A percentile compares a stretch with the other conserved stretches of the same genome.
Evolutionary conservation across 176 grass and related monocot genomes (phyloP).

Genomic region (Cenchrus americanus): DNA sequence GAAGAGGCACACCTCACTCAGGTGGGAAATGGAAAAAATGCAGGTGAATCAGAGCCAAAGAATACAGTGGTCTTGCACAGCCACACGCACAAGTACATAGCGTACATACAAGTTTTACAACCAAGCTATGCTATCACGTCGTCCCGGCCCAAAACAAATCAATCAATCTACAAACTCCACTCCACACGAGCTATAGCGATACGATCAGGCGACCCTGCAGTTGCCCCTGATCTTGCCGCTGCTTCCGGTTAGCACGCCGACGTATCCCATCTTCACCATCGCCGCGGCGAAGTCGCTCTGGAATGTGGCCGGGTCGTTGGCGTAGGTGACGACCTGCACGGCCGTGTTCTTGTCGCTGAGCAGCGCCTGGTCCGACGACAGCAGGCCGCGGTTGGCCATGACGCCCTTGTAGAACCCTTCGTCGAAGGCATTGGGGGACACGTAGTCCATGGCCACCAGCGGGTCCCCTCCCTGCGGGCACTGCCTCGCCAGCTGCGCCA

Average conservation of each 20-base stretch:
- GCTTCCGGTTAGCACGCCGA: constrained; percentile 67
- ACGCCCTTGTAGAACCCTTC: constrained; percentile 72
- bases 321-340: constrained; percentile 69
- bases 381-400: constrained; percentile 72
- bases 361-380: constrained; percentile 77
- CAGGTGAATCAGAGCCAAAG: constrained; percentile 34
- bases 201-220: constrained; percentile 68
- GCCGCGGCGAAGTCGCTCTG: constrained; percentile 65
- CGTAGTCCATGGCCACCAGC: constrained; percentile 70
- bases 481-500: constrained; percentile 58
- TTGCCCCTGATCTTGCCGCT: constrained; percentile 67
- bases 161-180: constrained; percentile 17
- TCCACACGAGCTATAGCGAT: neutral
- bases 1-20: neutral
- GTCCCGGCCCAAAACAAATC: constrained; percentile 1
- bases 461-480: constrained; percentile 50
- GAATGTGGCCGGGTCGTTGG: constrained; percentile 60
- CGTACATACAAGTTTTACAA: constrained; percentile 34
- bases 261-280: constrained; percentile 81
- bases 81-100: constrained; percentile 13
- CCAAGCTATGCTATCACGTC: constrained; percentile 30
- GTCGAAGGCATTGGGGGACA: constrained; percentile 73
- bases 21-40: neutral
- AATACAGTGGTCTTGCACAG: constrained; percentile 35
- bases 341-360: constrained; percentile 54